These are phyloP conservation scores for Raphidocelis subcapitata DNA, from an alignment of 139 green algal genomes.

Conservation along the genomic window DNA sequence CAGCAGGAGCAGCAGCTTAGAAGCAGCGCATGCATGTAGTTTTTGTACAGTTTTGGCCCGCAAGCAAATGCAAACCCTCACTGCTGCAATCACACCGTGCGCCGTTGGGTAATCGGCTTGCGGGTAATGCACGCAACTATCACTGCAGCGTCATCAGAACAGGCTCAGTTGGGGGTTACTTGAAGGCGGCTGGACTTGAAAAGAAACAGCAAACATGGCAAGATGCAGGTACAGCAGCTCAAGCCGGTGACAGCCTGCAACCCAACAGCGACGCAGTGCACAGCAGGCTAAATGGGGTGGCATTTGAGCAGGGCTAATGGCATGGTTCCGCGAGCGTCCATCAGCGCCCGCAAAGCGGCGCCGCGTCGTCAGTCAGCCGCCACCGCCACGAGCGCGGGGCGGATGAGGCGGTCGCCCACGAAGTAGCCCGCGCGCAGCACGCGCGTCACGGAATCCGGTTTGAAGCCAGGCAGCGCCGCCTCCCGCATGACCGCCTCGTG, in stretches of 20 bases:
- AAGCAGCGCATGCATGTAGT: background rate
- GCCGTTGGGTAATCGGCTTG: background rate
- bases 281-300: too few species aligned
- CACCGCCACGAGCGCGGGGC: conserved; percentile 22
- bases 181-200: too few species aligned
- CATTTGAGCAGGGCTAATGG: too few species aligned
- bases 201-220: too few species aligned
- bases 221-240: too few species aligned
- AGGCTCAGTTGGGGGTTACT: too few species aligned
- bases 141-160: too few species aligned
- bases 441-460: conserved; percentile 5
- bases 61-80: background rate
- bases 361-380: conserved; percentile 5
- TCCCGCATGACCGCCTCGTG: conserved; percentile 91
- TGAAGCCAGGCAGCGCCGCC: conserved; percentile 13
- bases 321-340: too few species aligned
- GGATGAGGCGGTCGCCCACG: conserved; percentile 6
- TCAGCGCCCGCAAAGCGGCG: too few species aligned
- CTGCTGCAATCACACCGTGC: background rate
- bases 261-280: too few species aligned
- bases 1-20: background rate
- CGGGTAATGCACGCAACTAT: too few species aligned
- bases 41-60: background rate
- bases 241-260: too few species aligned
- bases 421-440: conserved; percentile 19